phyloP scores from a whole-genome alignment of 192 early-diverging fungal genomes.

The Funneliformis geosporum region DNA sequence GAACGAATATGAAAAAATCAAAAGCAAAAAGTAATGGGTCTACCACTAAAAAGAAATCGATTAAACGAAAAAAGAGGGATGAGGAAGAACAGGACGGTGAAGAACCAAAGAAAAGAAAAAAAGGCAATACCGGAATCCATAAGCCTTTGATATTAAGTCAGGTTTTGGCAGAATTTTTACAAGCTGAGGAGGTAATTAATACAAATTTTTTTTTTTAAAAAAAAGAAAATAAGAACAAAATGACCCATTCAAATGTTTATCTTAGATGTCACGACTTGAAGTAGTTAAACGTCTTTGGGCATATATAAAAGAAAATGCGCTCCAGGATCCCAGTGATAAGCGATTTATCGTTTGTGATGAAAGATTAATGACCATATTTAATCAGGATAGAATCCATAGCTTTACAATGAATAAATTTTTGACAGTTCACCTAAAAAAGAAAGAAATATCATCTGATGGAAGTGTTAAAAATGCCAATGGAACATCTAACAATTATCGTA shows the following conservation, averaged over 20 bases:
- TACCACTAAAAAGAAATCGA: conserved; percentile 20
- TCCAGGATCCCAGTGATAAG: conserved; percentile 59
- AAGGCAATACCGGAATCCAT: conserved; percentile 21
- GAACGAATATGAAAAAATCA: conserved; percentile 10
- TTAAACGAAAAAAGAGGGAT: conserved; percentile 10
- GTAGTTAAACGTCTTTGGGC: conserved; percentile 63
- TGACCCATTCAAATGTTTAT: background rate
- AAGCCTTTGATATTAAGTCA: conserved; percentile 27
- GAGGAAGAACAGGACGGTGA: conserved; percentile 23
- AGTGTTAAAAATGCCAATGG: background rate
- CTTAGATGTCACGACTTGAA: conserved; percentile 58
- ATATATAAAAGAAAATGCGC: conserved; percentile 58
- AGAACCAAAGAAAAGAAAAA: conserved; percentile 21
- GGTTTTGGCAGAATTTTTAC: conserved; percentile 13
- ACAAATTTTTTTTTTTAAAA: background rate
- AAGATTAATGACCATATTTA: conserved; percentile 52
- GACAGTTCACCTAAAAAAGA: conserved; percentile 55
- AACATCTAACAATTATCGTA: background rate
- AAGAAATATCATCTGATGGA: conserved; percentile 26
- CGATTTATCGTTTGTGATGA: conserved; percentile 56
- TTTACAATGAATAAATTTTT: conserved; percentile 65
- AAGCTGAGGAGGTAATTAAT: conserved; percentile 12
- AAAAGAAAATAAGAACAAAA: background rate
- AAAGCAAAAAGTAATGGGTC: conserved; percentile 13
- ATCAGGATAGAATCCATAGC: conserved; percentile 51